Conservation (phyloP, 2,329 filamentous ascomycete genomes). For the Torrubiellomyces zombiae region DNA sequence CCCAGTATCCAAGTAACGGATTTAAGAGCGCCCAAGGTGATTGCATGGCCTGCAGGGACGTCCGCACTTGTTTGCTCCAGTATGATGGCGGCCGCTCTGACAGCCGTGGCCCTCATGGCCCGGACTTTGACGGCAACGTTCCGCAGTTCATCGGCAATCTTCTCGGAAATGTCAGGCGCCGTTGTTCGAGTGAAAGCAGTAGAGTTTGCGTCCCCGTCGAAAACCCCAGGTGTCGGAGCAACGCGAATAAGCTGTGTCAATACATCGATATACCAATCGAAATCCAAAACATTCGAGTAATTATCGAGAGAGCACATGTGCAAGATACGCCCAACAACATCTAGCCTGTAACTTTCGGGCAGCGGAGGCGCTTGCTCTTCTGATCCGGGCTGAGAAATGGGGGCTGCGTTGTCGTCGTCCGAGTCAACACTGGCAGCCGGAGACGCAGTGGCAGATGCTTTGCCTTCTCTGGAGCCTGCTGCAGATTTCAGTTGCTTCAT, state of each 20-base stretch:
- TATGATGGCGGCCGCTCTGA: slow-evolving; percentile 68
- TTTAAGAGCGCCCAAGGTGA: slow-evolving; percentile 50
- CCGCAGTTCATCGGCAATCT: slow-evolving; percentile 69
- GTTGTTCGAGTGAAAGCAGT: slow-evolving; percentile 9
- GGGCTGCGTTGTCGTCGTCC: slow-evolving; percentile 32
- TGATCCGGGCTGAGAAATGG: slow-evolving; percentile 17
- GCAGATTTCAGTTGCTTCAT: slow-evolving; percentile 70
- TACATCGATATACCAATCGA: slow-evolving; percentile 94
- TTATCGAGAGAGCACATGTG: slow-evolving; percentile 83
- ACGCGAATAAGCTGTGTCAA: slow-evolving; percentile 70
- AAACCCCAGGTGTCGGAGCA: slow-evolving; percentile 32
- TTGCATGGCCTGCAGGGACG: slow-evolving; percentile 35
- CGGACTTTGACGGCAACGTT: slow-evolving; percentile 87
- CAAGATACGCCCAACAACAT: slow-evolving; percentile 68
- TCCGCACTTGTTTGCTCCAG: slow-evolving; percentile 39
- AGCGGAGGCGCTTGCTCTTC: slow-evolving; percentile 38
- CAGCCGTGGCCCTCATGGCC: slow-evolving; percentile 63
- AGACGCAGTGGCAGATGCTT: slow-evolving; percentile 25
- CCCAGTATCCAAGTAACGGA: slow-evolving; percentile 75
- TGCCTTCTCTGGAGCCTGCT: slow-evolving; percentile 31
- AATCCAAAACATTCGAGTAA: slow-evolving; percentile 73
- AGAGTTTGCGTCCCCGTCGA: slow-evolving; percentile 19
- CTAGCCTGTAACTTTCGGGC: slow-evolving; percentile 71
- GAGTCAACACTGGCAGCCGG: slow-evolving; percentile 26
- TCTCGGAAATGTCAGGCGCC: slow-evolving; percentile 43